Conservation (phyloP, 2,329 filamentous ascomycete genomes). For the Botrytis sinoallii region DNA sequence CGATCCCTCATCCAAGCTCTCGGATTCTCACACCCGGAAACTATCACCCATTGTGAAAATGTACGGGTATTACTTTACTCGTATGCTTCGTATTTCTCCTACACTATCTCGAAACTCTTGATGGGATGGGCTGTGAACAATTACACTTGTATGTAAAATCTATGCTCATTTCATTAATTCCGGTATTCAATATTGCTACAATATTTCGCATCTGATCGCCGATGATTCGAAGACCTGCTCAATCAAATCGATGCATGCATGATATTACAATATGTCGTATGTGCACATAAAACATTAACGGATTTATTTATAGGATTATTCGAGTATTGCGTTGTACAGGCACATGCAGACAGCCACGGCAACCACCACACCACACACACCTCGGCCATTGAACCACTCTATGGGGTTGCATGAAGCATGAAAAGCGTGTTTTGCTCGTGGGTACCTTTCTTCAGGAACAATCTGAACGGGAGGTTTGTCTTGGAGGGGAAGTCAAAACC, state of each 20-base stretch:
- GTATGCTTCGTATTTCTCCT: slow-evolving; percentile 9
- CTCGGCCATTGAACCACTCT: slow-evolving; percentile 13
- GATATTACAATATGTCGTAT: slow-evolving; percentile 11
- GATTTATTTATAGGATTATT: slow-evolving; percentile 7
- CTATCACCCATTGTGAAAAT: background rate
- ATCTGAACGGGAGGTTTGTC: slow-evolving; percentile 13
- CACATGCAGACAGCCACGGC: slow-evolving; percentile 14
- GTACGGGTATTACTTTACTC: background rate
- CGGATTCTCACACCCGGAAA: slow-evolving; percentile 16
- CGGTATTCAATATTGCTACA: slow-evolving; percentile 2
- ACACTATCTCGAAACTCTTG: background rate
- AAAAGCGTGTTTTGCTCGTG: slow-evolving; percentile 19
- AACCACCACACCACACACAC: slow-evolving; percentile 13
- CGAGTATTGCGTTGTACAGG: slow-evolving; percentile 5
- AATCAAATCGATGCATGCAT: slow-evolving; percentile 14
- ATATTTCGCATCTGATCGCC: slow-evolving; percentile 17
- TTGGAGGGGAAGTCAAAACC: slow-evolving; percentile 17
- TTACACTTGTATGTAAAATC: background rate
- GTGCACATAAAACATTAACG: slow-evolving; percentile 2
- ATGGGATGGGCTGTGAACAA: background rate
- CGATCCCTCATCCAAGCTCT: slow-evolving; percentile 21
- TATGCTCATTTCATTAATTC: background rate
- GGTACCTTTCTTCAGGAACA: slow-evolving; percentile 14
- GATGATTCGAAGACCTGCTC: slow-evolving; percentile 15
- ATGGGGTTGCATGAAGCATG: slow-evolving; percentile 19